Percentiles rank a stretch among this genome's conserved stretches.
These are phyloP conservation scores for Penicillium canariense DNA, from an alignment of 495 filamentous ascomycete species.

Conservation along the genomic window DNA sequence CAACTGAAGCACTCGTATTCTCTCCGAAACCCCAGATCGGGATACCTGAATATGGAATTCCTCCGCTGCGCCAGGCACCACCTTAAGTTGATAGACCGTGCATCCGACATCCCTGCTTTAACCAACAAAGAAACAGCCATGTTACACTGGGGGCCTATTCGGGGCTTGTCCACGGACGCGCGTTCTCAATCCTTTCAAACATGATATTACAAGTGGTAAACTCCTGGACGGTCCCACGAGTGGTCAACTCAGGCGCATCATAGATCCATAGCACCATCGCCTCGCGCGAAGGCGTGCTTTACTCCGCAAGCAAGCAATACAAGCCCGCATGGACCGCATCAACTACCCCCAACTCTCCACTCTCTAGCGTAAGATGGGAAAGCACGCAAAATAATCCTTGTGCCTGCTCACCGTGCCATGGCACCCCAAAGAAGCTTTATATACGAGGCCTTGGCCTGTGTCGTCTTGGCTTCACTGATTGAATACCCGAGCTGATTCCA, in stretches of 20 bases:
- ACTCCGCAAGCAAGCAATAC: slow-evolving; percentile 5
- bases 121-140: not conserved
- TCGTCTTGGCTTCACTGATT: slow-evolving; percentile 10
- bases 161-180: not conserved
- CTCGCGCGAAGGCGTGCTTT: slow-evolving; percentile 16
- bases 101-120: not conserved
- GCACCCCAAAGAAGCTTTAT: slow-evolving; percentile 8
- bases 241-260: not conserved
- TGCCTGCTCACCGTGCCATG: slow-evolving; percentile 6
- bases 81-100: not conserved
- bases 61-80: not conserved
- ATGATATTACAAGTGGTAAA: not conserved
- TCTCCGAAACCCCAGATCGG: not conserved
- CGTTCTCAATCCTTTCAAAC: not conserved
- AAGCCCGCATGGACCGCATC: slow-evolving; percentile 2
- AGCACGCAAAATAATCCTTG: slow-evolving; percentile 22
- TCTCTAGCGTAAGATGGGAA: slow-evolving; percentile 1
- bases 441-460: slow-evolving; percentile 4
- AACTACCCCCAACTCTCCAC: not conserved
- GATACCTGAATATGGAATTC: not conserved
- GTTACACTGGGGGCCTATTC: not conserved
- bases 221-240: not conserved
- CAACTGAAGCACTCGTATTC: not conserved
- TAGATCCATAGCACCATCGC: slow-evolving; percentile 14
- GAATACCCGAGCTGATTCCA: not conserved